Base-by-base conservation (phyloP, 1,284 basidiomycete genomes). In the Phylloporus sp. region DNA sequence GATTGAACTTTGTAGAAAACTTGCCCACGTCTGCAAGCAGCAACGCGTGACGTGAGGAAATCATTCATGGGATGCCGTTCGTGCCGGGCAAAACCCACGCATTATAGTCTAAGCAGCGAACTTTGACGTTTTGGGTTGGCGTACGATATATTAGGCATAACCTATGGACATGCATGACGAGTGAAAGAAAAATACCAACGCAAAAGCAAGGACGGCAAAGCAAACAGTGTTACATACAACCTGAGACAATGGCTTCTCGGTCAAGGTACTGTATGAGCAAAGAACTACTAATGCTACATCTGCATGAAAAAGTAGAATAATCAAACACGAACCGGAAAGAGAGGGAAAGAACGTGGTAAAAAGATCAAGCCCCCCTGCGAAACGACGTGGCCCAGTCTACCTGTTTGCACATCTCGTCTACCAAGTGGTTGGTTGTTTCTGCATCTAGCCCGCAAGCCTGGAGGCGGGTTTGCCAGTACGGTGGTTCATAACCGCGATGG, bases 401-500 rank as follows among this genome's bases (percentile, higher is more conserved):
- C 15, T 76, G 66, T n/a, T 63, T 64, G 32, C 62, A 72, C 74
- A 75, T 77, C 56, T 71, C 74, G 26, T 68, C 63, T 24, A 77
- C 63, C 58, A 75, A 53, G 32, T 61, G 64, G 22, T 50, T 61
- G 13, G 65, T 61, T 3, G 66, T 66, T n/a, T 65, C 66, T 12
- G 55, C 34, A 37, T 63, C 65, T 54, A 75, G 32, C n/a, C 70
- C 69, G 32, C 67, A 74, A 20, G 68, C 66, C 58, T 64, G 66
- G 29, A 75, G 70, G 20, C 69, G 68, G 6, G 60, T 58, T 32
- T 72, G 64, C 74, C 74, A 75, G 52, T 76, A 74, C 4, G 70
- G 60, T 26, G 70, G 71, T 13, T 77, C 74, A 29, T 74, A 77
- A 4, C 74, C 76, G 24, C 40, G 61, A 17, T 64, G 28, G 26